Conservation (phyloP, 2,329 filamentous ascomycete species). For the Penicillium palitans region DNA sequence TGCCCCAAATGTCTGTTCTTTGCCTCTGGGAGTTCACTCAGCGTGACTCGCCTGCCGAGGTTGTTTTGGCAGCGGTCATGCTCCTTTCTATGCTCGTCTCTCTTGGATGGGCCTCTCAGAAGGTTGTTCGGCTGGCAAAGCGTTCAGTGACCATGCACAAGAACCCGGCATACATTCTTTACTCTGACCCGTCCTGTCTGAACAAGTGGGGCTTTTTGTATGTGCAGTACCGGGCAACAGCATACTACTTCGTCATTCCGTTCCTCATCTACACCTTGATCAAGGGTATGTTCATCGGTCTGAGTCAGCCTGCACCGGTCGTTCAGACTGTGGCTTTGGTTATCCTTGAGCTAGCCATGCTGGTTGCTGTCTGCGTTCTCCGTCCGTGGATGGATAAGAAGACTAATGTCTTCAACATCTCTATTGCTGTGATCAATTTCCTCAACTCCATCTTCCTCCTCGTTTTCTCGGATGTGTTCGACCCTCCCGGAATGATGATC, state of each 20-base stretch:
- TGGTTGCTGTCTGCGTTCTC: constrained; percentile 76
- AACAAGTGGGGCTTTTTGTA: constrained; percentile 99
- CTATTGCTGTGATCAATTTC: constrained; percentile 87
- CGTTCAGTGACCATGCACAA: constrained; percentile 89
- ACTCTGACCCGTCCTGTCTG: constrained; percentile 87
- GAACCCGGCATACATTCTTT: constrained; percentile 95
- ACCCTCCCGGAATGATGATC: constrained; percentile 76
- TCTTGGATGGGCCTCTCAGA: constrained; percentile 81
- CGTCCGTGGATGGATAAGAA: constrained; percentile 99
- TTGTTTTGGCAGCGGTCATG: constrained; percentile 86
- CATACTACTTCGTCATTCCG: constrained; percentile 92
- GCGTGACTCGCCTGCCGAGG: constrained; percentile 78
- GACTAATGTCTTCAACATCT: constrained; percentile 94
- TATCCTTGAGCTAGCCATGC: constrained; percentile 74
- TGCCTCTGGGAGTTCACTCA: constrained; percentile 92
- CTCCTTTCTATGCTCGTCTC: constrained; percentile 76
- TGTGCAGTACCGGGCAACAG: constrained; percentile 91
- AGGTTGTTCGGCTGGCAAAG: constrained; percentile 85
- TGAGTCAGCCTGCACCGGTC: constrained; percentile 68
- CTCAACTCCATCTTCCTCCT: constrained; percentile 85
- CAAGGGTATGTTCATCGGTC: constrained; percentile 85
- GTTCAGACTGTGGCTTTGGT: constrained; percentile 81
- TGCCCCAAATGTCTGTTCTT: constrained; percentile 84
- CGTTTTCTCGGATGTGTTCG: constrained; percentile 84
- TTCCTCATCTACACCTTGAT: constrained; percentile 75